Evolutionary conservation across 2,329 filamentous ascomycete species (phyloP).

Genomic region (Scedosporium minutisporum): DNA sequence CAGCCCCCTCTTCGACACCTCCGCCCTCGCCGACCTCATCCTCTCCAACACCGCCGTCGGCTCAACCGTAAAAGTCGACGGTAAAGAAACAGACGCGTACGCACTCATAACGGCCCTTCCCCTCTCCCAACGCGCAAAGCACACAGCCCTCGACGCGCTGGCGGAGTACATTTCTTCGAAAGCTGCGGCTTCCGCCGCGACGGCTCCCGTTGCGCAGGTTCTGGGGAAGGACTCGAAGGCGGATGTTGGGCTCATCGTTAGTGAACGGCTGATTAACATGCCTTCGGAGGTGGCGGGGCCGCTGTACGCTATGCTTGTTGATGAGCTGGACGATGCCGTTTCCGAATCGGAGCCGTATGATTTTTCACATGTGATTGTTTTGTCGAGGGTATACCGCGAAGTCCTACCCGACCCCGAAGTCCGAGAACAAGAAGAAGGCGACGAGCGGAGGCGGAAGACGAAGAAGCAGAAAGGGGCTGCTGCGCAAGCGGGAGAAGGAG

Average conservation of each 20-base stretch:
- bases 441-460: conserved; percentile 47
- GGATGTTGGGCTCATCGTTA: conserved; percentile 77
- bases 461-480: conserved; percentile 52
- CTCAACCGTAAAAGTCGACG: conserved; percentile 95
- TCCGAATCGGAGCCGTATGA: conserved; percentile 86
- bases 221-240: conserved; percentile 25
- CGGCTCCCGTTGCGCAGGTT: conserved; percentile 34
- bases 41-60: conserved; percentile 79
- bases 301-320: conserved; percentile 87
- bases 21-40: conserved; percentile 75
- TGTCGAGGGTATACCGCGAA: conserved; percentile 90
- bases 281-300: conserved; percentile 87
- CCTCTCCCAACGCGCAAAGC: conserved; percentile 66
- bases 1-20: conserved; percentile 75
- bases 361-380: conserved; percentile 85
- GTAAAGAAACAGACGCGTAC: conserved; percentile 84
- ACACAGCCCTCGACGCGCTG: conserved; percentile 61
- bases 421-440: conserved; percentile 61
- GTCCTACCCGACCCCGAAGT: conserved; percentile 29
- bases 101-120: conserved; percentile 87
- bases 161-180: conserved; percentile 59
- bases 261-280: conserved; percentile 92
- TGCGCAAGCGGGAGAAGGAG: conserved; percentile 35
- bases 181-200: conserved; percentile 38
- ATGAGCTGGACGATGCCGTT: conserved; percentile 81